phyloP scores from a whole-genome alignment of 169 alveolate species.

The Plasmodium fragile region DNA sequence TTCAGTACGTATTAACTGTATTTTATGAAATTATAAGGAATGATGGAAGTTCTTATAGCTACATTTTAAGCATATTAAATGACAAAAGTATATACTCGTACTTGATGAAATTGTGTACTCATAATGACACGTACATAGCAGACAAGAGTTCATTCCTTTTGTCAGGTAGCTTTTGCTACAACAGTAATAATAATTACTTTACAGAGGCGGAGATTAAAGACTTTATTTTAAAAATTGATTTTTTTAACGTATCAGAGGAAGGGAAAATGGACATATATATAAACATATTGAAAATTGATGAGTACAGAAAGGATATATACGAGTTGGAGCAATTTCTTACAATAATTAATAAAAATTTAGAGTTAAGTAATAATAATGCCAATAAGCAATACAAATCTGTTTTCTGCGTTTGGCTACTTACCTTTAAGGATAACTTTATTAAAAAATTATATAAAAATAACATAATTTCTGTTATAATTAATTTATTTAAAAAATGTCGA shows the following conservation, averaged over 20 bases:
- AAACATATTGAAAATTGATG: slow-evolving; percentile 75
- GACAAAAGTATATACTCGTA: slow-evolving; percentile 35
- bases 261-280: slow-evolving; percentile 76
- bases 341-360: slow-evolving; percentile 77
- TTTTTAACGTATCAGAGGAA: slow-evolving; percentile 75
- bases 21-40: slow-evolving; percentile 76
- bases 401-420: slow-evolving; percentile 83
- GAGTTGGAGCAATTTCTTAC: slow-evolving; percentile 71
- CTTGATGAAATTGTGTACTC: slow-evolving; percentile 74
- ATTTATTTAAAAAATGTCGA: slow-evolving; percentile 80
- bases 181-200: slow-evolving; percentile 66
- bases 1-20: slow-evolving; percentile 73
- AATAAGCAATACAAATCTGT: slow-evolving; percentile 84
- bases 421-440: slow-evolving; percentile 79
- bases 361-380: slow-evolving; percentile 61
- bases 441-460: slow-evolving; percentile 78
- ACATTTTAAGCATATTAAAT: slow-evolving; percentile 52
- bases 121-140: slow-evolving; percentile 71
- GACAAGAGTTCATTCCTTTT: slow-evolving; percentile 72
- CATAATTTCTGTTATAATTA: slow-evolving; percentile 76
- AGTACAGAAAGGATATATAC: slow-evolving; percentile 76
- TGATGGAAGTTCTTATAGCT: slow-evolving; percentile 78
- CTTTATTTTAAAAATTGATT: slow-evolving; percentile 76
- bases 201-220: slow-evolving; percentile 72
- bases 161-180: slow-evolving; percentile 76